Evolutionary conservation across 2,329 filamentous ascomycete species (phyloP).

Genomic region (Didymella segeticola): DNA sequence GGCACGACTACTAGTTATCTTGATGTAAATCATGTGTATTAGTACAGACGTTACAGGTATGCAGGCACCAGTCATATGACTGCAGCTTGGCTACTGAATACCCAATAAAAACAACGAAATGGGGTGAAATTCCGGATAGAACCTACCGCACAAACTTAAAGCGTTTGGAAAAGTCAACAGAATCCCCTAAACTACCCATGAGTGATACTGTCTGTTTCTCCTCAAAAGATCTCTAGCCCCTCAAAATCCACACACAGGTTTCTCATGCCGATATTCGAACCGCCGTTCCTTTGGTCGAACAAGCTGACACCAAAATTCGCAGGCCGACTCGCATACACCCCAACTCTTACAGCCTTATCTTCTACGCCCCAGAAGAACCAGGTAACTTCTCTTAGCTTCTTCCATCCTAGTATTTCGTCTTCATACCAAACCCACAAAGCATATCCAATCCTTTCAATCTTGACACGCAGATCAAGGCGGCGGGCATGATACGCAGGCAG

Average conservation of each 20-base stretch:
- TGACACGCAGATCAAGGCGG: slow-evolving; percentile 60
- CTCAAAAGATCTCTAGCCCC: slow-evolving; percentile 49
- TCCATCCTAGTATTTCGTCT: slow-evolving; percentile 55
- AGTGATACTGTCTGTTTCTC: too few species aligned
- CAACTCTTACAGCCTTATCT: slow-evolving; percentile 64
- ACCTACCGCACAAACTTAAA: neutral
- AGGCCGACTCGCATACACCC: slow-evolving; percentile 65
- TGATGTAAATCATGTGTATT: neutral
- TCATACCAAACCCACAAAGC: slow-evolving; percentile 66
- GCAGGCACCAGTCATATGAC: neutral
- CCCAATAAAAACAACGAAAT: neutral
- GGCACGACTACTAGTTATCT: neutral
- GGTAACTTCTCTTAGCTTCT: slow-evolving; percentile 65
- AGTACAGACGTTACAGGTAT: neutral
- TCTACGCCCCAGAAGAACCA: slow-evolving; percentile 68
- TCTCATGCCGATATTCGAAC: slow-evolving; percentile 33
- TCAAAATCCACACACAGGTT: slow-evolving; percentile 52
- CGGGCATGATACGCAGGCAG: slow-evolving; percentile 52
- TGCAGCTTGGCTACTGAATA: neutral
- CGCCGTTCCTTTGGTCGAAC: slow-evolving; percentile 43
- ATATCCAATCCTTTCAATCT: slow-evolving; percentile 63
- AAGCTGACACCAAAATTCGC: slow-evolving; percentile 53
- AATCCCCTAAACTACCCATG: neutral
- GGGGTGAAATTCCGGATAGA: neutral
- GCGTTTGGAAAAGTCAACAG: neutral